These are phyloP conservation scores for Stemphylium vesicarium DNA, from an alignment of 2,329 filamentous ascomycete species.

Conservation along the genomic window DNA sequence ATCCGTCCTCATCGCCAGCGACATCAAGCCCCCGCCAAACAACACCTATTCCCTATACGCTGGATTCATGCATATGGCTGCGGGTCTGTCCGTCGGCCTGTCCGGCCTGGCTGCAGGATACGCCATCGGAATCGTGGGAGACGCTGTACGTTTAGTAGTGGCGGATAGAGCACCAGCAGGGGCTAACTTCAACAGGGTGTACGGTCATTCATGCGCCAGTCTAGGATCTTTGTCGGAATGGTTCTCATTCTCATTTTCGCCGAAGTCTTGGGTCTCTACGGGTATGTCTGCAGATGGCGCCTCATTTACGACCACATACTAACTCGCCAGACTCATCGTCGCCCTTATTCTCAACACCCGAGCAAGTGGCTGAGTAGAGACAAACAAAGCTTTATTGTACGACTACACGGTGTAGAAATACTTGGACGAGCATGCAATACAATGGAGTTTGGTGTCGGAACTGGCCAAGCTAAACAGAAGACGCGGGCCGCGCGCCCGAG, in stretches of 20 bases:
- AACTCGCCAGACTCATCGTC: constrained; percentile 75
- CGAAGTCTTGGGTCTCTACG: constrained; percentile 95
- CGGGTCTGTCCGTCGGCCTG: constrained; percentile 76
- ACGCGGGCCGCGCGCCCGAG: constrained; percentile 17
- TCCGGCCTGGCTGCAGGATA: constrained; percentile 51
- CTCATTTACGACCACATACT: constrained; percentile 10
- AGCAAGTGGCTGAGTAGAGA: constrained; percentile 61
- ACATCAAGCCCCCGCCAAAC: constrained; percentile 74
- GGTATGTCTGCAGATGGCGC: constrained; percentile 62
- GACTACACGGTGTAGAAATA: constrained; percentile 36
- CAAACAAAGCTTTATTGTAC: constrained; percentile 29
- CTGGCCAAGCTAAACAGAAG: neutral
- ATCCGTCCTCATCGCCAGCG: constrained; percentile 91
- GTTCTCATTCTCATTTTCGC: constrained; percentile 98
- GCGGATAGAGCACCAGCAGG: neutral
- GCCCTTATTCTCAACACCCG: constrained; percentile 92
- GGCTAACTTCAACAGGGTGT: constrained; percentile 65
- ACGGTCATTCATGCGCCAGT: constrained; percentile 94
- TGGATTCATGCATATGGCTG: constrained; percentile 92
- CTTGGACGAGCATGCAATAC: constrained; percentile 28
- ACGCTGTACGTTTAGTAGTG: constrained; percentile 66
- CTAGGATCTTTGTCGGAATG: constrained; percentile 96
- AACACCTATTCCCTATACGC: constrained; percentile 82
- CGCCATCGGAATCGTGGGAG: constrained; percentile 93
- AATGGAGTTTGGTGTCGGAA: constrained; percentile 26